These are phyloP conservation scores for Pseudonitzschia multistriata DNA, from an alignment of 108 stramenopile species.

Conservation along the genomic window DNA sequence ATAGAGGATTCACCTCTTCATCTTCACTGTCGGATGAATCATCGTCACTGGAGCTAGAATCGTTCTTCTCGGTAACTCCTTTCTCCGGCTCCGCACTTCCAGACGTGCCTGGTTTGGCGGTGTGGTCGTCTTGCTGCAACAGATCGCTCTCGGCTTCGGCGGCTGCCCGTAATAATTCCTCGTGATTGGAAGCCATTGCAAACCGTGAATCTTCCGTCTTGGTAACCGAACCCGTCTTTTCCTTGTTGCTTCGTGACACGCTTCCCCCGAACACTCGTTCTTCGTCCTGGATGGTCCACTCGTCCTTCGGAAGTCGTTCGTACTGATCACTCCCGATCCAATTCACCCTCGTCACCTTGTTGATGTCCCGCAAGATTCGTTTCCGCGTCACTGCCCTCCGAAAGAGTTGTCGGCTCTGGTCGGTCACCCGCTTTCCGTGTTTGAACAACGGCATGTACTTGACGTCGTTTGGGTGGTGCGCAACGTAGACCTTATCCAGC, in stretches of 20 bases:
- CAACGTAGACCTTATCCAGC: conserved; percentile 79
- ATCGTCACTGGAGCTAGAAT: conserved; percentile 14
- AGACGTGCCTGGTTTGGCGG: neutral
- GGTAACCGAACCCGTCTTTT: conserved; percentile 10
- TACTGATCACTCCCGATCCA: conserved; percentile 45
- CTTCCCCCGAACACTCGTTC: conserved; percentile 36
- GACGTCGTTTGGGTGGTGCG: conserved; percentile 64
- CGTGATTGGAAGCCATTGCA: conserved; percentile 32
- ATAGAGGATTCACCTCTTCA: conserved; percentile 12
- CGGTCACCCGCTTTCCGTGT: conserved; percentile 54
- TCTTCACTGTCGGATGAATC: conserved; percentile 17
- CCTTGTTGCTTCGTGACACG: conserved; percentile 25
- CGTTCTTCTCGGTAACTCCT: neutral
- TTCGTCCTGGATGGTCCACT: conserved; percentile 45
- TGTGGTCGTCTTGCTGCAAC: conserved; percentile 24
- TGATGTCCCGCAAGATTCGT: conserved; percentile 42
- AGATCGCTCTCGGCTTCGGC: conserved; percentile 32
- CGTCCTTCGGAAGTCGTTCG: conserved; percentile 28
- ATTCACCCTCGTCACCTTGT: neutral
- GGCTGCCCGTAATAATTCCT: conserved; percentile 41
- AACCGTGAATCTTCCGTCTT: conserved; percentile 37
- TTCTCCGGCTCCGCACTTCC: neutral
- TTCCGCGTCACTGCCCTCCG: conserved; percentile 56
- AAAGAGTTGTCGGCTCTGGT: conserved; percentile 45
- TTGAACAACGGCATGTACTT: conserved; percentile 75